Base-by-base conservation (phyloP, 164 flowering plant genomes). In the Umbilicus rupestris region DNA sequence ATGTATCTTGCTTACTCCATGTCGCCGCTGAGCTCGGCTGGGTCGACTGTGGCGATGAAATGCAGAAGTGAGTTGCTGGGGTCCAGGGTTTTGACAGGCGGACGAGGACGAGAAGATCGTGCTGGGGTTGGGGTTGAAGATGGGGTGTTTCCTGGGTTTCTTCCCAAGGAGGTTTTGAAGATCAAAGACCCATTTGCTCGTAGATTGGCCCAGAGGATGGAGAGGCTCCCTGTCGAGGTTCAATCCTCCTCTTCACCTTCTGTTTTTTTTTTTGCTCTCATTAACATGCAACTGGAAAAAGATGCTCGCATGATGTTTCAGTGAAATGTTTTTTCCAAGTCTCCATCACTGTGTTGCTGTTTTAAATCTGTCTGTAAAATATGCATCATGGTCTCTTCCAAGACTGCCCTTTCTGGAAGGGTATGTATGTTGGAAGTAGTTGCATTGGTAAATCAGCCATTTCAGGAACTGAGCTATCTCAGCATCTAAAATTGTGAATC, bases 111-210 rank as follows among this genome's bases (percentile, higher is more conserved):
- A 19, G 70, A 26, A 1, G 26, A 39, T 44, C 63, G 44, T 35
- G 68, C 26, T 39, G 69, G 37, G 0, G 67, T 28, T 45, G 57
- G n/a, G 5, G 50, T 15, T 47, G 26, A 16, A 8, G 65, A 28
- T 29, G 66, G 49, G 55, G 72, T 30, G 62, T 83, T 80, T 67
- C 86, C 84, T 0, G 59, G 78, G 1, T 80, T 83, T 79, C 76
- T 83, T 14, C 84, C 86, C 2, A 77, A 83, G 31, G 73, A 83
- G 62, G 73, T 80, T 47, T 58, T 68, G 39, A 52, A 69, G 20
- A 73, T 80, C 69, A 80, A 60, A 62, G 83, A 80, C 73, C 80
- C 80, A 10, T 74, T 68, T 63, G 78, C 80, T 26, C 68, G 76
- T 59, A 47, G 39, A 9, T 63, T 80, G 70, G 83, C 81, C 62